A percentile compares a stretch with the other conserved stretches of the same genome.
Conservation (phyloP, 495 filamentous ascomycete species). For the Neurospora sp. region DNA sequence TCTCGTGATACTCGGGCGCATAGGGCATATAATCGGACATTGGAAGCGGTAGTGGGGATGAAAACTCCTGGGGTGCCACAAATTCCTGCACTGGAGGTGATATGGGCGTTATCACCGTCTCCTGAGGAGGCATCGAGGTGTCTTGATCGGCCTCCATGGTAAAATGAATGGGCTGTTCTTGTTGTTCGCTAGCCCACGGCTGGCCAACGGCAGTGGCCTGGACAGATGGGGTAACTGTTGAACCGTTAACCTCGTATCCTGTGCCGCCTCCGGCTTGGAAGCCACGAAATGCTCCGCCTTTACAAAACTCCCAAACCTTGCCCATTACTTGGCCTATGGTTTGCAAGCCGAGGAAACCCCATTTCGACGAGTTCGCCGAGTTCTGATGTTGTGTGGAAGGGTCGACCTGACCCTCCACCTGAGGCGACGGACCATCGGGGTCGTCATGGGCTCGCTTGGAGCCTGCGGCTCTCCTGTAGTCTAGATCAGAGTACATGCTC, state of each 20-base stretch:
- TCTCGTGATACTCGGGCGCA: conserved; percentile 17
- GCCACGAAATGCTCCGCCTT: conserved; percentile 58
- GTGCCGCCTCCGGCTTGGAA: conserved; percentile 78
- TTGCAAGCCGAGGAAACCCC: conserved; percentile 34
- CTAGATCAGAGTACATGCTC: conserved; percentile 43
- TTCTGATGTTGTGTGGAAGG: not conserved
- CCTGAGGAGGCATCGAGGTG: not conserved
- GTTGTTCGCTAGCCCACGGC: not conserved
- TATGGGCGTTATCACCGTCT: not conserved
- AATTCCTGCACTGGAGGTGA: not conserved
- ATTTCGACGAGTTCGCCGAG: conserved; percentile 17
- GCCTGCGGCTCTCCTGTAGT: conserved; percentile 39
- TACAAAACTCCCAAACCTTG: conserved; percentile 77
- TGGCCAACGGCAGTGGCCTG: not conserved
- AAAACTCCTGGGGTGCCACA: not conserved
- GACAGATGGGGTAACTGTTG: conserved; percentile 15
- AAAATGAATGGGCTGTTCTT: conserved; percentile 1
- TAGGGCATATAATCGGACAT: conserved; percentile 8
- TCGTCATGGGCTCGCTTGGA: conserved; percentile 22
- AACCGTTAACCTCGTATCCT: conserved; percentile 43
- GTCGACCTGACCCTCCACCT: not conserved
- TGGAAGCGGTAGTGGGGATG: not conserved
- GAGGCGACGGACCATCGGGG: conserved; percentile 14
- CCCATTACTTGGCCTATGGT: conserved; percentile 52
- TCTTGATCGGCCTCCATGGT: not conserved